These are phyloP conservation scores for Candida germanica DNA, from an alignment of 805 yeast species.

Conservation along the genomic window DNA sequence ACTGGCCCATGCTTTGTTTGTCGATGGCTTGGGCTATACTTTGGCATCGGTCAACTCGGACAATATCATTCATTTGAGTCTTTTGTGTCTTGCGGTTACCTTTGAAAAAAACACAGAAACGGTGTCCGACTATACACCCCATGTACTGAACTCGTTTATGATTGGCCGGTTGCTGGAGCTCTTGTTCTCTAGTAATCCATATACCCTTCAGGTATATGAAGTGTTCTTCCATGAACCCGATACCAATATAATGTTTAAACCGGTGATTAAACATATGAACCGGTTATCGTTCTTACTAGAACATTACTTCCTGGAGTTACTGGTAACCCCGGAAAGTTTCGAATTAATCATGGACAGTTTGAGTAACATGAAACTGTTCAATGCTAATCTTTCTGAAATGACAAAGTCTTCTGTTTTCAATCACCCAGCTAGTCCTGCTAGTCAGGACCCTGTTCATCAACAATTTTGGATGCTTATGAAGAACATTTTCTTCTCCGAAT, in stretches of 20 bases:
- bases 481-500: constrained; percentile 43
- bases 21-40: constrained; percentile 21
- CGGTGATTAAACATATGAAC: constrained; percentile 48
- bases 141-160: constrained; percentile 17
- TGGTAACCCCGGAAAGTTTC: constrained; percentile 13
- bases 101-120: constrained; percentile 5
- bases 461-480: constrained; percentile 40
- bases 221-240: background rate
- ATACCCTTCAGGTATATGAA: constrained; percentile 15
- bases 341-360: constrained; percentile 20
- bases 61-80: constrained; percentile 25
- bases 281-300: constrained; percentile 47
- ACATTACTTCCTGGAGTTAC: constrained; percentile 22
- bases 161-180: constrained; percentile 18
- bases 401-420: constrained; percentile 12
- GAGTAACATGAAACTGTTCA: constrained; percentile 25
- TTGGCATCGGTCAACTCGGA: constrained; percentile 20
- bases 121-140: constrained; percentile 13
- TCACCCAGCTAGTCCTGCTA: background rate
- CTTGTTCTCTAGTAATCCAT: constrained; percentile 16
- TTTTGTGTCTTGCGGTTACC: constrained; percentile 30
- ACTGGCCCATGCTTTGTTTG: constrained; percentile 25
- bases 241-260: constrained; percentile 21
- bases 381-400: constrained; percentile 18
- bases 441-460: constrained; percentile 9